These are phyloP conservation scores for Nicotiana otophora DNA, from an alignment of 257 asterid species.

Conservation along the genomic window DNA sequence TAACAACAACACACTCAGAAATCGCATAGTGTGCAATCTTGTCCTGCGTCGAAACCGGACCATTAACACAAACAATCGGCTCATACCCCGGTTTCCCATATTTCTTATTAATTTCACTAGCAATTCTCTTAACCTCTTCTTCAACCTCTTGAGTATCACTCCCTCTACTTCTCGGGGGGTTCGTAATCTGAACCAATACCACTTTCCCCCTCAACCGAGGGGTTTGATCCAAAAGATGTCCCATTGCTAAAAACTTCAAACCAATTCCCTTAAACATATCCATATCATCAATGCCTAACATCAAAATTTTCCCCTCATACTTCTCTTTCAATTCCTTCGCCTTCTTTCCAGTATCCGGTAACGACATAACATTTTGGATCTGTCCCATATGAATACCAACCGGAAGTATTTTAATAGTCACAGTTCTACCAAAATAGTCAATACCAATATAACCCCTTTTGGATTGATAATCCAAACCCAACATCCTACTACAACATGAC, in stretches of 20 bases:
- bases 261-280: constrained; percentile 86
- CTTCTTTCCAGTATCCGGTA: constrained; percentile 38
- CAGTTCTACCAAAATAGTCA: constrained; percentile 83
- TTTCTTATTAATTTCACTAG: constrained; percentile 37
- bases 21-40: constrained; percentile 60
- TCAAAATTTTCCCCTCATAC: constrained; percentile 48
- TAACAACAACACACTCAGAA: constrained; percentile 78
- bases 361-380: constrained; percentile 41
- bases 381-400: constrained; percentile 79
- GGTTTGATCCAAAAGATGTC: constrained; percentile 47
- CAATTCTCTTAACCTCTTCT: constrained; percentile 49
- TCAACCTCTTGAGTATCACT: constrained; percentile 69
- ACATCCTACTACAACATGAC: constrained; percentile 90
- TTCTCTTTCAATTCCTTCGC: constrained; percentile 37
- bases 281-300: constrained; percentile 85
- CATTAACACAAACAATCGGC: constrained; percentile 63
- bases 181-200: constrained; percentile 68
- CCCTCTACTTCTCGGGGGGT: constrained; percentile 74
- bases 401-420: constrained; percentile 68
- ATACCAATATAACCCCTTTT: constrained; percentile 83
- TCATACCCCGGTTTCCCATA: constrained; percentile 43
- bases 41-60: constrained; percentile 56
- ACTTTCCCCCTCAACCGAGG: constrained; percentile 38
- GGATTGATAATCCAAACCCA: constrained; percentile 76
- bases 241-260: constrained; percentile 62